Percentiles rank a stretch among this genome's conserved stretches.
These are phyloP conservation scores for Verticillium albo-atrum DNA, from an alignment of 2,329 filamentous ascomycete genomes.

Conservation along the genomic window DNA sequence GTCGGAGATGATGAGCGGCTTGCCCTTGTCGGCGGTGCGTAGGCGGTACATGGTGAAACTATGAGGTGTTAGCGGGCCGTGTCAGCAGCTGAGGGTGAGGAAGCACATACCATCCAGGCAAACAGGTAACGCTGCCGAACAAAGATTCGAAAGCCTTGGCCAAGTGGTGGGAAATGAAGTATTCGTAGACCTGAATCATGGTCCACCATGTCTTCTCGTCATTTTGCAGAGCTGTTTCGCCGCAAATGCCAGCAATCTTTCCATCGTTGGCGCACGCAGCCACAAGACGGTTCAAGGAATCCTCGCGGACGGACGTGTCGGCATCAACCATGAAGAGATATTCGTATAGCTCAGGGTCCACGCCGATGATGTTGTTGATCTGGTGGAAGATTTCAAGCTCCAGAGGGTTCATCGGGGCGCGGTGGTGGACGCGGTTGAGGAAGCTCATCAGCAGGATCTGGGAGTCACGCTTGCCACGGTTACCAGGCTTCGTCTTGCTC, in stretches of 20 bases:
- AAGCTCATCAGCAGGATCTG: constrained; percentile 96
- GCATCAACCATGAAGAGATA: constrained; percentile 97
- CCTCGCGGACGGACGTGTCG: constrained; percentile 89
- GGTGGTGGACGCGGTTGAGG: constrained; percentile 95
- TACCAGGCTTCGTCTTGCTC: constrained; percentile 85
- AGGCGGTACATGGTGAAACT: constrained; percentile 99
- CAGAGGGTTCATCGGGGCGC: constrained; percentile 88
- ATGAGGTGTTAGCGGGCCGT: constrained; percentile 26
- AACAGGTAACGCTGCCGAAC: constrained; percentile 96
- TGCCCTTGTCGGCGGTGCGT: constrained; percentile 87
- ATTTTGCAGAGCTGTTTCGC: constrained; percentile 93
- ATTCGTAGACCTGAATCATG: constrained; percentile 99
- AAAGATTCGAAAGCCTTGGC: constrained; percentile 96
- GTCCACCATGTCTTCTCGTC: constrained; percentile 97
- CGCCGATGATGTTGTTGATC: constrained; percentile 98
- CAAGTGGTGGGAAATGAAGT: constrained; percentile 97
- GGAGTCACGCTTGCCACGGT: constrained; percentile 97
- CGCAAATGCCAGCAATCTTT: constrained; percentile 96
- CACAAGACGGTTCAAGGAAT: constrained; percentile 88
- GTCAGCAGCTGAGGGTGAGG: background rate
- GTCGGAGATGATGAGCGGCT: constrained; percentile 90
- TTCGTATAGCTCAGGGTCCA: constrained; percentile 95
- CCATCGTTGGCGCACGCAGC: constrained; percentile 89
- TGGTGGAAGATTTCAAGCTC: constrained; percentile 99
- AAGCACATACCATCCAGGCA: constrained; percentile 85